Conservation (phyloP, 139 green algal species). For the Chara braunii region DNA sequence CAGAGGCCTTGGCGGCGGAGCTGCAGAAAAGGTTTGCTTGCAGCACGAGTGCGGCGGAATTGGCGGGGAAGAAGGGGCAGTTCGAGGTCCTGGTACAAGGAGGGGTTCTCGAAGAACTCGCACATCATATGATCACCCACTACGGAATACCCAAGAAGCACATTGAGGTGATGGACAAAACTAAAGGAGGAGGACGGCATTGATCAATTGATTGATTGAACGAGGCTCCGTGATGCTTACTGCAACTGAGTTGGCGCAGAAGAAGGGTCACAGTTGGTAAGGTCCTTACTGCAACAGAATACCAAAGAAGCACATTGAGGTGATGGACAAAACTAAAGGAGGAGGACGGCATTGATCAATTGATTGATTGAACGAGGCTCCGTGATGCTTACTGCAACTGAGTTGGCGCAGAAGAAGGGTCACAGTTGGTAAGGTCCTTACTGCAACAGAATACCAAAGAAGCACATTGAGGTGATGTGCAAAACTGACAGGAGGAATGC, state of each 20-base stretch:
- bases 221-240: no score
- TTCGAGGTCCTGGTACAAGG: slow-evolving; percentile 32
- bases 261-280: no score
- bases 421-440: no score
- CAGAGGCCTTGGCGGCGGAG: slow-evolving; percentile 26
- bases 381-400: no score
- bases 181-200: not conserved
- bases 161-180: slow-evolving; percentile 41
- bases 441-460: slow-evolving; percentile 35
- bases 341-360: not conserved
- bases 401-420: no score
- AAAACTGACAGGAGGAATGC: no score
- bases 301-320: slow-evolving; percentile 36
- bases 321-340: slow-evolving; percentile 37
- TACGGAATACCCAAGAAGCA: slow-evolving; percentile 37
- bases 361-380: no score
- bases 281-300: no score
- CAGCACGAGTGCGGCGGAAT: slow-evolving; percentile 23
- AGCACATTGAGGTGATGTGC: slow-evolving; percentile 38
- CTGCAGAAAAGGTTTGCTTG: slow-evolving; percentile 43
- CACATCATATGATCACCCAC: slow-evolving; percentile 11
- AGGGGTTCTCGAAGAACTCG: slow-evolving; percentile 32
- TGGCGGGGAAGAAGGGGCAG: slow-evolving; percentile 36
- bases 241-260: no score
- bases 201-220: no score